These are phyloP conservation scores for Epichloe brachyelytri DNA, from an alignment of 2,329 filamentous ascomycete species.

Conservation along the genomic window DNA sequence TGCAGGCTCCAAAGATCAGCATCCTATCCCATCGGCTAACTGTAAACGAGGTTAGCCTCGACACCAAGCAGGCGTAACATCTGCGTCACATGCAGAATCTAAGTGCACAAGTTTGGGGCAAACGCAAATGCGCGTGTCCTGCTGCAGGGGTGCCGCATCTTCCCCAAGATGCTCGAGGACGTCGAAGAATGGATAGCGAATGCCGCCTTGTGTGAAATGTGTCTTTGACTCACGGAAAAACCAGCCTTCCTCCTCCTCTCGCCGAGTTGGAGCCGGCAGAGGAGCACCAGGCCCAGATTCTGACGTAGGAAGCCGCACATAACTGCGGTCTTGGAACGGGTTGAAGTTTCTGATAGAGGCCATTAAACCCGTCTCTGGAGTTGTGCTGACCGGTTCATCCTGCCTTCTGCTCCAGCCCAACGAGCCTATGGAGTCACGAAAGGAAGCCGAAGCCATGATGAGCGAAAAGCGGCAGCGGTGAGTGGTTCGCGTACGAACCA, in stretches of 20 bases:
- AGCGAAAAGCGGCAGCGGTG: neutral
- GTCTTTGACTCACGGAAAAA: slow-evolving; percentile 70
- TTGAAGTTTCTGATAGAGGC: slow-evolving; percentile 75
- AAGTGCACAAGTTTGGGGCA: slow-evolving; percentile 15
- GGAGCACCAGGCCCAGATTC: slow-evolving; percentile 66
- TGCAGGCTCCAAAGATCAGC: slow-evolving; percentile 83
- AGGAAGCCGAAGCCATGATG: slow-evolving; percentile 72
- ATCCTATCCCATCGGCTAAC: slow-evolving; percentile 96
- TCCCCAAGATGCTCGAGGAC: slow-evolving; percentile 9
- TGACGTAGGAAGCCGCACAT: slow-evolving; percentile 79
- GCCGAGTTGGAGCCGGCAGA: slow-evolving; percentile 67
- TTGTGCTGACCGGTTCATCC: slow-evolving; percentile 62
- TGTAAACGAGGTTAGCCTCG: slow-evolving; percentile 32
- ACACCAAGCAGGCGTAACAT: slow-evolving; percentile 29
- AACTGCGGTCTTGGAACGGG: slow-evolving; percentile 74
- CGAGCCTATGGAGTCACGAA: slow-evolving; percentile 89
- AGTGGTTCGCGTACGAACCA: neutral
- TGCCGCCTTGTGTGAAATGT: neutral
- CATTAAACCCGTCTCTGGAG: slow-evolving; percentile 58
- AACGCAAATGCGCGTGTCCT: slow-evolving; percentile 31
- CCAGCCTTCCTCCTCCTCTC: slow-evolving; percentile 92
- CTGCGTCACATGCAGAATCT: slow-evolving; percentile 29
- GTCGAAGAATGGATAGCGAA: slow-evolving; percentile 5
- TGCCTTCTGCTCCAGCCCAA: slow-evolving; percentile 87
- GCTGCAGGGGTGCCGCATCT: slow-evolving; percentile 28